Evolutionary conservation across 257 asterid species (phyloP).

Genomic region (Verbena officinalis): DNA sequence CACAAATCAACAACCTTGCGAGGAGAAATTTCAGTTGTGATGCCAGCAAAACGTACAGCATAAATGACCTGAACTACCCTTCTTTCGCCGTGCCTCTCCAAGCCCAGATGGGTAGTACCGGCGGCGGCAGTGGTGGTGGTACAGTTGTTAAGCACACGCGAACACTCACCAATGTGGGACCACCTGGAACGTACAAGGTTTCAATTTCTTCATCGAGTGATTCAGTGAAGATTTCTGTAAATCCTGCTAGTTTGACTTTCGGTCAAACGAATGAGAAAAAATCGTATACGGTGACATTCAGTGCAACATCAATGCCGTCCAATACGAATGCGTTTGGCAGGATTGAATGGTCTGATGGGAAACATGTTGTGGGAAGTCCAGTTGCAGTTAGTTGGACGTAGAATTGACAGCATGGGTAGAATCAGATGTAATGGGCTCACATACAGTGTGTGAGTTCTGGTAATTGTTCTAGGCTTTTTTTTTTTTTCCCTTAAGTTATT

Average conservation of each 20-base stretch:
- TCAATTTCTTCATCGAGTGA: slow-evolving; percentile 38
- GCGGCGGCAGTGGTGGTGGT: slow-evolving; percentile 25
- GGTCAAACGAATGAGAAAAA: slow-evolving; percentile 56
- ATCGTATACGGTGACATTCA: slow-evolving; percentile 67
- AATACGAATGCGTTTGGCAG: slow-evolving; percentile 63
- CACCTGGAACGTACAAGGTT: slow-evolving; percentile 73
- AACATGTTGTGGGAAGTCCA: slow-evolving; percentile 80
- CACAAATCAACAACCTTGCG: slow-evolving; percentile 65
- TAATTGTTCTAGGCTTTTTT: background rate
- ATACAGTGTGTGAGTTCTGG: slow-evolving; percentile 28
- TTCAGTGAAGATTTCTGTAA: slow-evolving; percentile 59
- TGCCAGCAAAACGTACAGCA: slow-evolving; percentile 49
- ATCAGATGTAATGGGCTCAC: slow-evolving; percentile 12
- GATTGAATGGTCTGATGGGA: slow-evolving; percentile 92
- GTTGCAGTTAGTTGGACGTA: slow-evolving; percentile 75
- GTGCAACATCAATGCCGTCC: slow-evolving; percentile 52
- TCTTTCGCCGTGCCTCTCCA: slow-evolving; percentile 62
- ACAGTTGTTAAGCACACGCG: slow-evolving; percentile 62
- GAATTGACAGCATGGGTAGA: slow-evolving; percentile 23
- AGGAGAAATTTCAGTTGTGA: slow-evolving; percentile 68
- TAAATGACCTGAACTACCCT: slow-evolving; percentile 84
- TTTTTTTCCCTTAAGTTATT: background rate
- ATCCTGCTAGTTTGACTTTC: slow-evolving; percentile 62
- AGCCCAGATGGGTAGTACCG: slow-evolving; percentile 31
- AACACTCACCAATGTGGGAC: slow-evolving; percentile 77